Evolutionary conservation across 2,329 filamentous ascomycete genomes (phyloP).

Genomic region (Penicillium vulpinum): DNA sequence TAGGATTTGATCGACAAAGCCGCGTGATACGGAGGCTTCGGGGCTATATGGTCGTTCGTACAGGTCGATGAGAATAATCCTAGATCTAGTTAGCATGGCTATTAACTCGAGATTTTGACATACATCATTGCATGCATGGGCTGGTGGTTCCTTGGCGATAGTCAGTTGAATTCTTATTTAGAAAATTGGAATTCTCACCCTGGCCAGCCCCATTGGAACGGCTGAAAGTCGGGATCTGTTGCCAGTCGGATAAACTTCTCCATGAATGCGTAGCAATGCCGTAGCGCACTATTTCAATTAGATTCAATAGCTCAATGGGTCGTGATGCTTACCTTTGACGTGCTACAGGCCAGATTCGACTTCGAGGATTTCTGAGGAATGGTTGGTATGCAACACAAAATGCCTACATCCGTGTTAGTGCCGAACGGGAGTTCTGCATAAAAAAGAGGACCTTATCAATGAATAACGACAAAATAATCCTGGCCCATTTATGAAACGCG

Average conservation of each 20-base stretch:
- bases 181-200: conserved; percentile 30
- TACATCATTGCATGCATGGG: conserved; percentile 48
- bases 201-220: conserved; percentile 52
- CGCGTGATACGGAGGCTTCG: conserved; percentile 47
- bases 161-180: background rate
- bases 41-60: conserved; percentile 49
- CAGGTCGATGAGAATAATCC: conserved; percentile 52
- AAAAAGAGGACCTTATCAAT: conserved; percentile 42
- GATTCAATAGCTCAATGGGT: background rate
- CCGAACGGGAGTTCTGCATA: background rate
- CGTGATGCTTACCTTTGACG: conserved; percentile 40
- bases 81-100: conserved; percentile 16
- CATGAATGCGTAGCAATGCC: conserved; percentile 51
- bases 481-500: conserved; percentile 50
- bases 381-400: conserved; percentile 51
- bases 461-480: conserved; percentile 46
- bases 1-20: conserved; percentile 49
- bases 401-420: conserved; percentile 31
- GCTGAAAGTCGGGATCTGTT: conserved; percentile 49
- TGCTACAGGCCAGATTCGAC: conserved; percentile 48
- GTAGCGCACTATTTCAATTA: conserved; percentile 42
- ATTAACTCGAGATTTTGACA: background rate
- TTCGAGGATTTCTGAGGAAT: conserved; percentile 50
- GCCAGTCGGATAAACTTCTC: conserved; percentile 50
- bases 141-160: conserved; percentile 37